phyloP scores from a whole-genome alignment of 2,329 filamentous ascomycete species.

The Chalaropsis thielavioides region DNA sequence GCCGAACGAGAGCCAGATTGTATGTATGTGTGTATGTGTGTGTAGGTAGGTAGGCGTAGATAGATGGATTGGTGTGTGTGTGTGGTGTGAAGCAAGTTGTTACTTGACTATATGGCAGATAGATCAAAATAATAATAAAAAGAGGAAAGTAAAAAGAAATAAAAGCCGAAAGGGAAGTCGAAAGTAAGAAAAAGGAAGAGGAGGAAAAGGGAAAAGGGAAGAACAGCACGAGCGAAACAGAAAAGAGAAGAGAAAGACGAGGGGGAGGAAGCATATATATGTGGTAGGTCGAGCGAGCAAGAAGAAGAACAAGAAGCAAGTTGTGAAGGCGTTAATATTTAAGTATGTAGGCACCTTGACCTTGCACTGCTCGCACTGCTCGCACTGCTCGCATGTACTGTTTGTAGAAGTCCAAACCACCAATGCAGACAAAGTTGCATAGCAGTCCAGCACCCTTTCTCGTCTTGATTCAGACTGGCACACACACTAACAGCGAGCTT shows the following conservation, averaged over 20 bases:
- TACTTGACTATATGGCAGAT: neutral
- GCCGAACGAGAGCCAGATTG: neutral
- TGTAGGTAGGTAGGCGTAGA: neutral
- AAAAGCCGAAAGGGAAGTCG: neutral
- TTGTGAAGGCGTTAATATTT: constrained; percentile 11
- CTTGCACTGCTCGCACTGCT: neutral
- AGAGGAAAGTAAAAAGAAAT: constrained; percentile 5
- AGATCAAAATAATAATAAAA: constrained; percentile 8
- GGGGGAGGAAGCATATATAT: constrained; percentile 10
- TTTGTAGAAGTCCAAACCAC: neutral
- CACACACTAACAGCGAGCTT: neutral
- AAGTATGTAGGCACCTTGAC: constrained; percentile 13
- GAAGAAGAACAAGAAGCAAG: constrained; percentile 8
- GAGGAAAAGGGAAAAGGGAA: neutral
- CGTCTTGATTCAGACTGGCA: neutral
- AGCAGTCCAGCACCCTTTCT: neutral
- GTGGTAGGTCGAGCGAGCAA: neutral
- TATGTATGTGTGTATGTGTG: neutral
- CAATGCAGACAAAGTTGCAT: neutral
- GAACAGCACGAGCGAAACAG: constrained; percentile 1
- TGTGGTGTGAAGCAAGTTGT: neutral
- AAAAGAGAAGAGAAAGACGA: constrained; percentile 14
- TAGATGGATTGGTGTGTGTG: neutral
- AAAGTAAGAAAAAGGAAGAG: constrained; percentile 1
- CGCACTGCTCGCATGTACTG: neutral